These are phyloP conservation scores for Andrographis paniculata DNA, from an alignment of 305 asterid species.

Conservation along the genomic window DNA sequence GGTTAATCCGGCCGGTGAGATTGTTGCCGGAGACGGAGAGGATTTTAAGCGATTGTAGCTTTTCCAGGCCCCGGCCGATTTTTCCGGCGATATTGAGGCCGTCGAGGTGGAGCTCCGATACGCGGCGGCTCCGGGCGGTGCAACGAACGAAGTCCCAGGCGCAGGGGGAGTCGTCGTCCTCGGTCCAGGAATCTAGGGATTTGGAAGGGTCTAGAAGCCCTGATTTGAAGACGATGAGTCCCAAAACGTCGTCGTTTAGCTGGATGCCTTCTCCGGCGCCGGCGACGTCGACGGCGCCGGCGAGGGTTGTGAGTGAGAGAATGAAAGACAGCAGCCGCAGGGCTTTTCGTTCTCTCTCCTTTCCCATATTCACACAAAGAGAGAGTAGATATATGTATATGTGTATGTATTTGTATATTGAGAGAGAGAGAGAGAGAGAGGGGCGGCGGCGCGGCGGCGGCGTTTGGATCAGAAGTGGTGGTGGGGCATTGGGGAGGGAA, in stretches of 20 bases:
- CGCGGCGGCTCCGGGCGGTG: constrained; percentile 45
- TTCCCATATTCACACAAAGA: too few species aligned
- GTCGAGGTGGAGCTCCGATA: constrained; percentile 44
- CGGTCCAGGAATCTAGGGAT: constrained; percentile 59
- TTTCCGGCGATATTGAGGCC: constrained; percentile 62
- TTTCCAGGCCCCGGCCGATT: constrained; percentile 71
- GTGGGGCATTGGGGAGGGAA: too few species aligned
- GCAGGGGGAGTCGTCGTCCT: constrained; percentile 82
- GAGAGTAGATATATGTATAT: too few species aligned
- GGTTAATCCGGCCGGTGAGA: constrained; percentile 44
- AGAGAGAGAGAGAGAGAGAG: too few species aligned
- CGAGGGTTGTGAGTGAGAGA: constrained; percentile 15
- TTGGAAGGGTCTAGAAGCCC: constrained; percentile 37
- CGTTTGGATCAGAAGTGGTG: too few species aligned
- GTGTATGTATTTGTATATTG: too few species aligned
- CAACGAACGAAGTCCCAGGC: constrained; percentile 66
- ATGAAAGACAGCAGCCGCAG: constrained; percentile 14
- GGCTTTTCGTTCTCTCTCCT: too few species aligned
- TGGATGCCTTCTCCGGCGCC: constrained; percentile 28
- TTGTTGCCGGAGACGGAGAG: constrained; percentile 67
- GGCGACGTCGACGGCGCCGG: constrained; percentile 2
- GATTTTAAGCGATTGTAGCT: constrained; percentile 41
- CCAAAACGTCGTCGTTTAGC: constrained; percentile 80
- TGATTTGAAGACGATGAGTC: constrained; percentile 86
- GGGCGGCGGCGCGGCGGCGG: too few species aligned